These are phyloP conservation scores for Mercurialis annua DNA, from an alignment of 345 rosid genomes.

Conservation along the genomic window DNA sequence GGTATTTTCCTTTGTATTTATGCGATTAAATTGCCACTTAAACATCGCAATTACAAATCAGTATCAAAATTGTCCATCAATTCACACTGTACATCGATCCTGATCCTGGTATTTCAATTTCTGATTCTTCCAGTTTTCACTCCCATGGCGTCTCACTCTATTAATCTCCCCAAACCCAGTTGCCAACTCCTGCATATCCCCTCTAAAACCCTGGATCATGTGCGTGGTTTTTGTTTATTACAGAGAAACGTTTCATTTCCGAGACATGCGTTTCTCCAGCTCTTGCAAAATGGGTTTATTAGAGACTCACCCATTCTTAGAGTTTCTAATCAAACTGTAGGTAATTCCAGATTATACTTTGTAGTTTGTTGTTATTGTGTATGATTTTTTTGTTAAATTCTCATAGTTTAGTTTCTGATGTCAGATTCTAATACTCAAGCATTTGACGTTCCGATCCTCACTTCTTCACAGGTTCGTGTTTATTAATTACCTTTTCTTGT, in stretches of 20 bases:
- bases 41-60: neutral
- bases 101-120: neutral
- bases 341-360: no score
- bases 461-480: slow-evolving; percentile 60
- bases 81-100: neutral
- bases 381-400: neutral
- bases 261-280: slow-evolving; percentile 16
- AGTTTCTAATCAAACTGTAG: slow-evolving; percentile 32
- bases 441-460: slow-evolving; percentile 52
- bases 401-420: neutral
- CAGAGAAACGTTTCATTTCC: slow-evolving; percentile 19
- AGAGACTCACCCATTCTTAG: slow-evolving; percentile 11
- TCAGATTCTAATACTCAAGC: slow-evolving; percentile 40
- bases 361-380: neutral
- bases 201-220: slow-evolving; percentile 15
- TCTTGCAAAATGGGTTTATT: neutral
- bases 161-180: slow-evolving; percentile 19
- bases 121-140: neutral
- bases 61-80: neutral
- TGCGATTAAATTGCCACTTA: neutral
- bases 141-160: slow-evolving; percentile 39
- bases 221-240: neutral
- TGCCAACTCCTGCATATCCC: slow-evolving; percentile 15
- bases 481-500: no score
- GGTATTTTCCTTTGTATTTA: neutral